phyloP scores from a whole-genome alignment of 176 grass and related monocot genomes.

The Luzula sylvatica region DNA sequence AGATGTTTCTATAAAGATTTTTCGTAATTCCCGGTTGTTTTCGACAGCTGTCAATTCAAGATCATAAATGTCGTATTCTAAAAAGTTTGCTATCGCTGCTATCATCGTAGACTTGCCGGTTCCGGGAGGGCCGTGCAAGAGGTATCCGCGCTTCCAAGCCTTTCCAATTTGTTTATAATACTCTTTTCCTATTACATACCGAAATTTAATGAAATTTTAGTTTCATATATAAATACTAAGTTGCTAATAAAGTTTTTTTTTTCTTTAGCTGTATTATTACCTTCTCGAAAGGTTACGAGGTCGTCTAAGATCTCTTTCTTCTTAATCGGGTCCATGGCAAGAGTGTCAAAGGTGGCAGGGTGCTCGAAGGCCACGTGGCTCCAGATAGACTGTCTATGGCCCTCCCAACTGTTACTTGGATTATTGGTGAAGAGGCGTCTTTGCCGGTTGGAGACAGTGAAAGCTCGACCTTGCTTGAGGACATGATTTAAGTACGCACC shows the following conservation, averaged over 20 bases:
- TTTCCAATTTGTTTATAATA: not conserved
- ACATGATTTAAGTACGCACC: not conserved
- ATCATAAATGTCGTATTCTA: slow-evolving; percentile 10
- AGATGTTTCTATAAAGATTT: slow-evolving; percentile 8
- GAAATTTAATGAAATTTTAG: too few relatives aligned
- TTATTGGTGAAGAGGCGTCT: not conserved
- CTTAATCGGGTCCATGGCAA: slow-evolving; percentile 61
- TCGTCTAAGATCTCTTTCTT: slow-evolving; percentile 67
- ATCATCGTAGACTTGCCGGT: slow-evolving; percentile 19
- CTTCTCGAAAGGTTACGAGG: slow-evolving; percentile 53
- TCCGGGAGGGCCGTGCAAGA: slow-evolving; percentile 3
- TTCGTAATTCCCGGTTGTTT: slow-evolving; percentile 8
- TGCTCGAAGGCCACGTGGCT: slow-evolving; percentile 82
- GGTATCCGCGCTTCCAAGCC: slow-evolving; percentile 15
- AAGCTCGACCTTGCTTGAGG: not conserved
- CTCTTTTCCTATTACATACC: too few relatives aligned
- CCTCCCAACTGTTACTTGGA: too few relatives aligned
- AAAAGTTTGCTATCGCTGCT: not conserved
- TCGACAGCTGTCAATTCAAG: slow-evolving; percentile 10
- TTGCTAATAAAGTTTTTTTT: too few relatives aligned
- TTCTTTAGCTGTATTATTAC: too few relatives aligned
- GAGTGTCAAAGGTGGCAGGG: slow-evolving; percentile 78
- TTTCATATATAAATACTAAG: too few relatives aligned
- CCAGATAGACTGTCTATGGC: slow-evolving; percentile 10
- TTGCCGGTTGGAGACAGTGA: not conserved